Conservation (phyloP, 148 eudicot genomes). For the Heliosperma pusillum region DNA sequence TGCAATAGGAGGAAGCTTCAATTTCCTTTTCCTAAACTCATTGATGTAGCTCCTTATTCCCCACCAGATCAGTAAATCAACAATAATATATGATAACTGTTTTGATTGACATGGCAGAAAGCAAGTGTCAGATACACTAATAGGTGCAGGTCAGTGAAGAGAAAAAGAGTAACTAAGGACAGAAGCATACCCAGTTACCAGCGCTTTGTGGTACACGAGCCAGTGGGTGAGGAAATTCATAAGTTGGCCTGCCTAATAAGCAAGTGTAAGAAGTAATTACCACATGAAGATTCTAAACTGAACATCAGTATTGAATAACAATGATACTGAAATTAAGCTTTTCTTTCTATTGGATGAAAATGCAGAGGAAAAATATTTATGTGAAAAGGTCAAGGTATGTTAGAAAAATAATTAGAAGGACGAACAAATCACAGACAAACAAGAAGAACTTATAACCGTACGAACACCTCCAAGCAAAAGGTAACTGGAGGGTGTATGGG, state of each 20-base stretch:
- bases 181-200: constrained; percentile 78
- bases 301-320: background rate
- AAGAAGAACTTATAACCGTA: background rate
- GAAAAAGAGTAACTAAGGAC: background rate
- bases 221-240: constrained; percentile 87
- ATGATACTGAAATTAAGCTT: background rate
- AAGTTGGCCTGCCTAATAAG: constrained; percentile 83
- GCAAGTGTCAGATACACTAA: constrained; percentile 1
- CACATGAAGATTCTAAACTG: constrained; percentile 4
- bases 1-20: constrained; percentile 89
- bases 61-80: constrained; percentile 94
- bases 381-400: background rate
- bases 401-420: background rate
- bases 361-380: background rate
- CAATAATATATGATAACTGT: constrained; percentile 84
- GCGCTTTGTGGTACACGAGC: constrained; percentile 91
- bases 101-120: background rate
- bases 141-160: background rate
- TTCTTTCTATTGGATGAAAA: background rate
- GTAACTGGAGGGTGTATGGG: background rate
- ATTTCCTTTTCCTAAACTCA: constrained; percentile 76
- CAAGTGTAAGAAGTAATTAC: constrained; percentile 28
- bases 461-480: background rate
- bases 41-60: constrained; percentile 84
- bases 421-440: constrained; percentile 4